Percentiles rank a stretch among this genome's conserved stretches.
Conservation (phyloP, 2,329 filamentous ascomycete species). For the Arthrobotrys pseudoclavata region DNA sequence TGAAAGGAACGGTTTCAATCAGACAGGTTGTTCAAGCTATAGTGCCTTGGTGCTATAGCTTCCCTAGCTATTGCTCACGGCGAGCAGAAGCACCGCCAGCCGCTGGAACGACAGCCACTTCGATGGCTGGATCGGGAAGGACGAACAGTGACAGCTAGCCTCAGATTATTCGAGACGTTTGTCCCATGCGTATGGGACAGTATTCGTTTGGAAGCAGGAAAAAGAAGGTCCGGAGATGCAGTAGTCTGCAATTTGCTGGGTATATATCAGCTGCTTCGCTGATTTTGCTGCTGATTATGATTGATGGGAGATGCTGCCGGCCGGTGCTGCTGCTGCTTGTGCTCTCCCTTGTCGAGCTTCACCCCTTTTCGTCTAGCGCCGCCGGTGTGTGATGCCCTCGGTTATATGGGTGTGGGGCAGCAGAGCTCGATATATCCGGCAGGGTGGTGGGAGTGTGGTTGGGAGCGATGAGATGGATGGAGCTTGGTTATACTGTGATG, state of each 20-base stretch:
- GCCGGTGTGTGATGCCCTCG: slow-evolving; percentile 35
- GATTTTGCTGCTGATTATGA: slow-evolving; percentile 11
- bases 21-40: slow-evolving; percentile 35
- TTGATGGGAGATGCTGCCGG: slow-evolving; percentile 9
- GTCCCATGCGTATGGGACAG: background rate
- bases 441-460: background rate
- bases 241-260: background rate
- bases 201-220: slow-evolving; percentile 5
- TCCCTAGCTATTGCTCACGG: slow-evolving; percentile 11
- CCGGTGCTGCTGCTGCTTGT: slow-evolving; percentile 3
- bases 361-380: slow-evolving; percentile 33
- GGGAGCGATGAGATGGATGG: slow-evolving; percentile 16
- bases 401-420: slow-evolving; percentile 40
- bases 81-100: slow-evolving; percentile 27
- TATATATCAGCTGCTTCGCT: background rate
- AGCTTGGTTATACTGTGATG: background rate
- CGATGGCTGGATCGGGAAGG: slow-evolving; percentile 26
- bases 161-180: slow-evolving; percentile 20
- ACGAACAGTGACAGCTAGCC: slow-evolving; percentile 27
- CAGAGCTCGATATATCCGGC: background rate
- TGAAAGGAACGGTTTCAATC: slow-evolving; percentile 31
- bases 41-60: slow-evolving; percentile 27
- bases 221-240: background rate
- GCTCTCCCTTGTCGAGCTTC: slow-evolving; percentile 28
- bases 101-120: slow-evolving; percentile 21